Evolutionary conservation across 306 rosid species (phyloP).

Genomic region (Casuarina glauca): DNA sequence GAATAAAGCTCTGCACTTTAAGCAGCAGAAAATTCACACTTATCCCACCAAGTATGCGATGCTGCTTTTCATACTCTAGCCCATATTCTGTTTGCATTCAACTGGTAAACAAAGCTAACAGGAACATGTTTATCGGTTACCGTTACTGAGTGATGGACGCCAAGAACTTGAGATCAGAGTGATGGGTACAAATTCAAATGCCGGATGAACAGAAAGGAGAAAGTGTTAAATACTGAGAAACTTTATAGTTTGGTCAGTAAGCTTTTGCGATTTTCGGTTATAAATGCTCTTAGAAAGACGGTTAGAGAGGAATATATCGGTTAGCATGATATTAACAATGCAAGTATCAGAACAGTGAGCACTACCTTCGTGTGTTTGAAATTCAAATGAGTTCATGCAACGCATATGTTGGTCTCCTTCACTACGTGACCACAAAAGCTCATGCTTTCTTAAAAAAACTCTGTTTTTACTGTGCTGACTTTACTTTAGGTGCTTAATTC

Average conservation of each 20-base stretch:
- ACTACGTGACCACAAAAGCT: not conserved
- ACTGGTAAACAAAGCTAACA: not conserved
- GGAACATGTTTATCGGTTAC: conserved; percentile 18
- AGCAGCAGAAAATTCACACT: conserved; percentile 6
- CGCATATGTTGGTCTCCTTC: not conserved
- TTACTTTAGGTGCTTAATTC: not conserved
- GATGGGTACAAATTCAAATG: not conserved
- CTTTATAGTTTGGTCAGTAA: not conserved
- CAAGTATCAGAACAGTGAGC: not conserved
- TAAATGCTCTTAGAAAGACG: conserved; percentile 30
- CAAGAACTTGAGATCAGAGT: conserved; percentile 1
- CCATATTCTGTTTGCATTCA: not conserved
- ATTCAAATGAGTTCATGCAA: not conserved
- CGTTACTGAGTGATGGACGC: conserved; percentile 18
- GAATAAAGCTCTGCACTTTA: conserved; percentile 53
- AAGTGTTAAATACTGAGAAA: conserved; percentile 16
- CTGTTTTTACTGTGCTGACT: not conserved
- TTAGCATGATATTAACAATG: conserved; percentile 4
- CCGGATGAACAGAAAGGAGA: not conserved
- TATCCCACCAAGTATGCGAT: not conserved
- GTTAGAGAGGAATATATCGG: conserved; percentile 17
- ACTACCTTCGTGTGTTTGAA: not conserved
- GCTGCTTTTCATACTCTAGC: not conserved
- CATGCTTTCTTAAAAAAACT: not conserved
- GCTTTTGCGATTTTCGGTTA: not conserved